A percentile compares a stretch with the other conserved stretches of the same genome.
Conservation (phyloP, 2,329 filamentous ascomycete genomes). For the Claviceps monticola region DNA sequence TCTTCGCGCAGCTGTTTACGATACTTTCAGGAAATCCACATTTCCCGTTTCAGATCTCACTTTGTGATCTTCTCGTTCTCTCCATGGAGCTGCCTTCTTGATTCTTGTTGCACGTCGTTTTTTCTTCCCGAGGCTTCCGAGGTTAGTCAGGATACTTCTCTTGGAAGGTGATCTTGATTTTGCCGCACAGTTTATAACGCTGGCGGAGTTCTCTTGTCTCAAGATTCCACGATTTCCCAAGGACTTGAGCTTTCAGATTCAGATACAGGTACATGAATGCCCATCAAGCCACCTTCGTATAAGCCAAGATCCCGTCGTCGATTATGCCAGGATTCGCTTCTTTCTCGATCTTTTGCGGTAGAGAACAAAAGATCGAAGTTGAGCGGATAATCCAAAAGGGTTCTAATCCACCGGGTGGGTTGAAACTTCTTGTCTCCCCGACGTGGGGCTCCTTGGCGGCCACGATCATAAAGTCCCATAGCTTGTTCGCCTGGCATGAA, state of each 20-base stretch:
- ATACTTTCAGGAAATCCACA: neutral
- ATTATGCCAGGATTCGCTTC: conserved; percentile 19
- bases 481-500: conserved; percentile 4
- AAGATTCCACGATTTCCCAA: conserved; percentile 23
- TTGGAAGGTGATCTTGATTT: conserved; percentile 17
- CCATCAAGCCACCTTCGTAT: neutral
- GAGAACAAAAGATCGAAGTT: conserved; percentile 22
- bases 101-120: conserved; percentile 8
- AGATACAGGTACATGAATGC: conserved; percentile 6
- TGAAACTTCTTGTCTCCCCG: conserved; percentile 11
- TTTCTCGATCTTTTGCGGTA: conserved; percentile 26
- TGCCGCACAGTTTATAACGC: conserved; percentile 18
- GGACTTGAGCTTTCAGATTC: conserved; percentile 19
- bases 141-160: conserved; percentile 20
- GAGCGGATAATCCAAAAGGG: conserved; percentile 12
- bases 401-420: conserved; percentile 6
- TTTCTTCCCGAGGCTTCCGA: conserved; percentile 17
- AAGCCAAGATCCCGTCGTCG: conserved; percentile 30
- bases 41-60: neutral
- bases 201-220: conserved; percentile 17
- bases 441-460: conserved; percentile 14
- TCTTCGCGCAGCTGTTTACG: neutral
- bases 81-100: no score
- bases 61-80: no score
- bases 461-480: conserved; percentile 11